These are phyloP conservation scores for Adenanthera pavonina DNA, from an alignment of 306 rosid genomes.

Conservation along the genomic window DNA sequence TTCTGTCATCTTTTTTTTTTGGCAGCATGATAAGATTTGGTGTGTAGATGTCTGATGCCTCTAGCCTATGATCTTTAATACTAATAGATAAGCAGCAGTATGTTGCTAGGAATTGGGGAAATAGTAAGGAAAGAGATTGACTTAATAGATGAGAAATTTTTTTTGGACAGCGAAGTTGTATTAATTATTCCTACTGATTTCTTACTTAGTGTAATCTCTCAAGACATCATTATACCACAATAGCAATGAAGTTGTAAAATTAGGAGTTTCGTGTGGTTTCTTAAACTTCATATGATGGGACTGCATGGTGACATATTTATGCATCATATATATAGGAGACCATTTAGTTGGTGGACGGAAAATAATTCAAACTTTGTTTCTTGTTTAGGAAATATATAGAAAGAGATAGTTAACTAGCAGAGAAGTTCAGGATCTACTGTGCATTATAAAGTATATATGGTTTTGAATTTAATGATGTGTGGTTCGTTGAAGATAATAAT, in stretches of 20 bases:
- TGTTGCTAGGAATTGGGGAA: neutral
- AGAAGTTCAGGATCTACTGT: neutral
- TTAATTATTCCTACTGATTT: neutral
- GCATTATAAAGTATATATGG: neutral
- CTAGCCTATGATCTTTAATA: neutral
- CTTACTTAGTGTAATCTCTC: neutral
- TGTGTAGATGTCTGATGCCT: neutral
- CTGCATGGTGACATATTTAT: neutral
- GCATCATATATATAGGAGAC: neutral
- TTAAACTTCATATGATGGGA: neutral
- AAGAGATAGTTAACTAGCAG: neutral
- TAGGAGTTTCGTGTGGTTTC: neutral
- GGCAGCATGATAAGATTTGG: no score
- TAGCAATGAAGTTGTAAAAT: neutral
- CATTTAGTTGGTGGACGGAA: slow-evolving; percentile 1
- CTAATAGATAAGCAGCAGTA: neutral
- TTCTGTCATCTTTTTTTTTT: no score
- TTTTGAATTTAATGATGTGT: neutral
- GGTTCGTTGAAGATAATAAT: neutral
- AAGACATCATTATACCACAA: neutral
- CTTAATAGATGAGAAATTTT: neutral
- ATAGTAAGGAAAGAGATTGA: neutral
- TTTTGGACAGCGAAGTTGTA: no score
- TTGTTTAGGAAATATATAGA: slow-evolving; percentile 1
- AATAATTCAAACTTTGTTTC: slow-evolving; percentile 5